Evolutionary conservation across 345 rosid genomes (phyloP), one percentile per base, ranked within the genome.

Genomic region (Passiflora organensis): DNA sequence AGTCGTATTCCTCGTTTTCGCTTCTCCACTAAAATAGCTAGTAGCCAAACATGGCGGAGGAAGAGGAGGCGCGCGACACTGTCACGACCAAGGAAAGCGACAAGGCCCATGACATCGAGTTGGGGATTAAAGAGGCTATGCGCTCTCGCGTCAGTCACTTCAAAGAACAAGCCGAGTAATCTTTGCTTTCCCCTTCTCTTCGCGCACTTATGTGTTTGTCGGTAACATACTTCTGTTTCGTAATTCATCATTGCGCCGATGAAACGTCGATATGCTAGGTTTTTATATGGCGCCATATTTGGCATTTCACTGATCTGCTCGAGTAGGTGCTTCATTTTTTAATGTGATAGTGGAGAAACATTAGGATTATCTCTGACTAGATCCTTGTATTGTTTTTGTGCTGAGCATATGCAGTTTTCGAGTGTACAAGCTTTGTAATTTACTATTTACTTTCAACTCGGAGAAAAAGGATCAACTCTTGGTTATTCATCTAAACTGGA

Each of bases 151-250:
- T 78, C 59, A 23, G 74, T 20, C 74, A 85, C 77, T 79, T 91
- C 72, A 78, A 72, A 65, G 69, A 78, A 22, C 76, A 78, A 72
- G 65, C 98, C 69, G 86, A 91, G 98, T 87, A 71, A 39, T 42
- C 34, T 38, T 46, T 45, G 48, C 6, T 67, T 57, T 62, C 44
- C 56, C 62, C 60, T 60, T 16, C 19, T 44, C 36, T 34, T 37
- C 53, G 20, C 17, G 1, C 28, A 37, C 4, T 15, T 25, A 10
- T n/a, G 43, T 44, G 13, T 28, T 19, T 45, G 32, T 28, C 13
- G 57, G 17, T 42, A 4, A 8, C 41, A 10, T 32, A 22, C 15
- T 20, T 12, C 10, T 28, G 8, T 37, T 13, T 37, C 11, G 11
- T 13, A 37, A 37, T 37, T 37, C 41, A 6, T 13, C 41, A 1